Evolutionary conservation across 2,329 filamentous ascomycete genomes (phyloP), one percentile per base, ranked within the genome.

Genomic region (Botrytis pseudocinerea): DNA sequence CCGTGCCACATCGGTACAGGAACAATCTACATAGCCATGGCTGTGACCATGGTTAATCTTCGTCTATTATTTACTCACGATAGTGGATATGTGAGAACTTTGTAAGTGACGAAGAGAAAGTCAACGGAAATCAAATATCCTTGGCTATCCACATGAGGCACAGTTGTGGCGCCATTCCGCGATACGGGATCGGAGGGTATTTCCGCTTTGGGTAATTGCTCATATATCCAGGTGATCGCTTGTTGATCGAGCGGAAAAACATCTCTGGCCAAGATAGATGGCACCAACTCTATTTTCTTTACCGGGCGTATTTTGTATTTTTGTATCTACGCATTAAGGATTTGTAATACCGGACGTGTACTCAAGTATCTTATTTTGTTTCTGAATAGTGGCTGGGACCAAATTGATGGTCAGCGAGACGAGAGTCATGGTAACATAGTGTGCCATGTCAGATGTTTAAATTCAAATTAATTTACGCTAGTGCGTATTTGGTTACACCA

Each of bases 291-390:
- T 42, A n/a, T 42, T 42, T 57, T 69, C 32, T 57, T 42, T 32
- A 38, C 38, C 51, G 38, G 65, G 65, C 48, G 48, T 54, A 54
- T 54, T n/a, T 4, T 18, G 48, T 54, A 54, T 54, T n/a, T 4
- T 18, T 16, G 42, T 16, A 44, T 44, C 18, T 4, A 54, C 48
- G 65, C 32, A 57, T n/a, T 57, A 1, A 28, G 16, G 38, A 69
- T 69, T 42, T 57, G 35, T 69, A 57, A 44, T 32, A 57, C 65
- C 48, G 65, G 48, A 69, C 65, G 44, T 32, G 65, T 57, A 57
- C 48, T 42, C 38, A 22, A 10, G 38, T 69, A 69, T 46, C 10
- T 57, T 42, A 63, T 57, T 57, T 57, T 57, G 35, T 46, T 66
- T 66, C 46, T 66, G 22, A 64, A 57, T 59, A 22, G 40, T 32